Percentiles rank a stretch among this genome's conserved stretches.
Evolutionary conservation across 352 stramenopile species (phyloP).

Genomic region (Phytophthora hybrid): DNA sequence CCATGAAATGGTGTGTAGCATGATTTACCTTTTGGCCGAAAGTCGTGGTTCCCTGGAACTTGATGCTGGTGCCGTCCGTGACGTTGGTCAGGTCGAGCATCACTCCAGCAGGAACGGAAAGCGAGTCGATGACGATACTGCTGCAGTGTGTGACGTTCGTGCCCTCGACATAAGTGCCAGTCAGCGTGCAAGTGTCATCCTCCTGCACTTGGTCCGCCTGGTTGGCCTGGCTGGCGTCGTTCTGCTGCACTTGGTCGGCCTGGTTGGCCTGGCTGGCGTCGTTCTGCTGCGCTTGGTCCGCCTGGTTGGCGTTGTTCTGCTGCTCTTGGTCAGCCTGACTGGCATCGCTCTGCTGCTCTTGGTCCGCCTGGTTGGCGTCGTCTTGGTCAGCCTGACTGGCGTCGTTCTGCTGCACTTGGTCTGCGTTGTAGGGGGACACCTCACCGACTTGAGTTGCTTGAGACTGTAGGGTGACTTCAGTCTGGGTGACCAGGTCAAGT

Average conservation of each 20-base stretch:
- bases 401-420: neutral
- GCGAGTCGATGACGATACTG: slow-evolving; percentile 30
- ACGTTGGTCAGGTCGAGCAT: slow-evolving; percentile 43
- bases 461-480: slow-evolving; percentile 5
- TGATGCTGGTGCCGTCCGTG: slow-evolving; percentile 36
- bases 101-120: slow-evolving; percentile 34
- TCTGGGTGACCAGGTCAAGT: slow-evolving; percentile 9
- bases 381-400: too few relatives aligned
- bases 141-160: slow-evolving; percentile 23
- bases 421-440: slow-evolving; percentile 5
- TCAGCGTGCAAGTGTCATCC: slow-evolving; percentile 24
- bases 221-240: neutral
- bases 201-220: neutral
- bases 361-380: too few relatives aligned
- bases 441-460: slow-evolving; percentile 8
- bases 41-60: slow-evolving; percentile 40
- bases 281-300: neutral
- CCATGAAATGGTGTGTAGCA: neutral
- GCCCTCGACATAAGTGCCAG: slow-evolving; percentile 31
- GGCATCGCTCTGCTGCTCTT: too few relatives aligned
- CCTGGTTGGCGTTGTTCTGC: neutral
- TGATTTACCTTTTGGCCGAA: slow-evolving; percentile 35
- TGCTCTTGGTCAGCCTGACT: too few relatives aligned
- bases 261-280: too few relatives aligned
- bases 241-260: neutral